phyloP scores from a whole-genome alignment of 2,329 filamentous ascomycete species.

The Penicillium sclerotigenum region DNA sequence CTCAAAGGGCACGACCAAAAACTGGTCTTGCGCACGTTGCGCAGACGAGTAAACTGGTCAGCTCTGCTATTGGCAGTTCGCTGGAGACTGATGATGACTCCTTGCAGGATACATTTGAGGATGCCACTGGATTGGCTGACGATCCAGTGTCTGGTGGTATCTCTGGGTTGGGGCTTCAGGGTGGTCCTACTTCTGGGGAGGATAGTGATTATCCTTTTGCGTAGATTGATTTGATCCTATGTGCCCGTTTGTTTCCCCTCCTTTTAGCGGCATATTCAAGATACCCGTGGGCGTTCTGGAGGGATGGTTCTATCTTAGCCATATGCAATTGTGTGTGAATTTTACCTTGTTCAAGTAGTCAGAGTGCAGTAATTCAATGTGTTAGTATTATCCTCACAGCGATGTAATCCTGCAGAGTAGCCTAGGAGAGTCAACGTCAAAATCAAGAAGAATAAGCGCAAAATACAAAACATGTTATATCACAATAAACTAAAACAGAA shows the following conservation, averaged over 20 bases:
- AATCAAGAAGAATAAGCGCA: not conserved
- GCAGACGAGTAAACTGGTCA: conserved; percentile 42
- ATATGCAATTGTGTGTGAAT: not conserved
- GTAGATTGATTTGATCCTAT: not conserved
- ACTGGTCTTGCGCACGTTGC: conserved; percentile 31
- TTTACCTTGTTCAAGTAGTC: not conserved
- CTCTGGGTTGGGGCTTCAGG: not conserved
- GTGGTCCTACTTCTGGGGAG: not conserved
- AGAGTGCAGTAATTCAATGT: not conserved
- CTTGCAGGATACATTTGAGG: not conserved
- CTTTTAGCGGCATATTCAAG: conserved; percentile 5
- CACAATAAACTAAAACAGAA: not conserved
- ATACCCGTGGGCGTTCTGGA: conserved; percentile 7
- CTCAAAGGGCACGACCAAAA: not conserved
- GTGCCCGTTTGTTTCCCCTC: not conserved
- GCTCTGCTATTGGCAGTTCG: conserved; percentile 10
- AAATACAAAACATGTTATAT: too few relatives aligned
- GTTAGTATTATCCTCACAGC: too few relatives aligned
- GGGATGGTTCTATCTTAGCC: not conserved
- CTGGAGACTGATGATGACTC: not conserved
- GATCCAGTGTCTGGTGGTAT: not conserved
- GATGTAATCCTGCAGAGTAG: not conserved
- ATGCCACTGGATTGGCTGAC: not conserved
- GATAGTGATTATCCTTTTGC: not conserved
- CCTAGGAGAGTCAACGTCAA: not conserved